phyloP scores from a whole-genome alignment of 768 basidiomycete species.

The Sporobolomyces phaffii region DNA sequence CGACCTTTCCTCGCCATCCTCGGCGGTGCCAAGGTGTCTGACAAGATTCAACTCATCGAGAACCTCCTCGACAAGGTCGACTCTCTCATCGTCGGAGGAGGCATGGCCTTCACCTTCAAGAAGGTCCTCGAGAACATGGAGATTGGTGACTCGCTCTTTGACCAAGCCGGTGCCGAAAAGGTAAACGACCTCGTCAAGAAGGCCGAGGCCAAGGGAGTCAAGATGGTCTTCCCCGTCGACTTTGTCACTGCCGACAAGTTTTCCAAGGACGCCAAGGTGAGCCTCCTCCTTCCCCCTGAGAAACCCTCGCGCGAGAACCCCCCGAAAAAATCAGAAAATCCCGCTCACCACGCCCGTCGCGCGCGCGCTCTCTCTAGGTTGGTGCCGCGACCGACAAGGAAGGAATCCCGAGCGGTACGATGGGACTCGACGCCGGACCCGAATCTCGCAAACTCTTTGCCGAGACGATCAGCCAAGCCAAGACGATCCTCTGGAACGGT shows the following conservation, averaged over 20 bases:
- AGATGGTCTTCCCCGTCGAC: conserved; percentile 92
- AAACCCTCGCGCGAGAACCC: neutral
- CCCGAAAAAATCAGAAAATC: no score
- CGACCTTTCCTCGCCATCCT: conserved; percentile 96
- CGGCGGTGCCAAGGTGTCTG: conserved; percentile 96
- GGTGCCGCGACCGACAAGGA: conserved; percentile 68
- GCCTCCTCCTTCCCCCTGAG: conserved; percentile 36
- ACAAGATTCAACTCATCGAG: conserved; percentile 98
- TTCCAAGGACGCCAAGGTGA: conserved; percentile 76
- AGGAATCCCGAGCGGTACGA: conserved; percentile 87
- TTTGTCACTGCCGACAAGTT: conserved; percentile 93
- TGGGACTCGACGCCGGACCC: conserved; percentile 88
- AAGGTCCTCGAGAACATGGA: conserved; percentile 77
- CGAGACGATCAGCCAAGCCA: conserved; percentile 71
- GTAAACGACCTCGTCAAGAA: conserved; percentile 77
- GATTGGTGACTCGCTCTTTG: conserved; percentile 95
- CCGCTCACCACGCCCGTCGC: neutral
- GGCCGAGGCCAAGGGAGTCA: conserved; percentile 83
- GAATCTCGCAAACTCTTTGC: conserved; percentile 75
- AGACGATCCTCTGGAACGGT: conserved; percentile 92
- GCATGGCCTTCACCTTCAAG: conserved; percentile 99
- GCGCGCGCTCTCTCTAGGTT: conserved; percentile 50
- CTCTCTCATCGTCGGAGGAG: conserved; percentile 90
- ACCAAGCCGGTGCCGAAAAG: conserved; percentile 78
- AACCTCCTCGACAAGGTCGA: conserved; percentile 99